Conservation (phyloP, 179 eudicot species). For the Dionaea muscipula region DNA sequence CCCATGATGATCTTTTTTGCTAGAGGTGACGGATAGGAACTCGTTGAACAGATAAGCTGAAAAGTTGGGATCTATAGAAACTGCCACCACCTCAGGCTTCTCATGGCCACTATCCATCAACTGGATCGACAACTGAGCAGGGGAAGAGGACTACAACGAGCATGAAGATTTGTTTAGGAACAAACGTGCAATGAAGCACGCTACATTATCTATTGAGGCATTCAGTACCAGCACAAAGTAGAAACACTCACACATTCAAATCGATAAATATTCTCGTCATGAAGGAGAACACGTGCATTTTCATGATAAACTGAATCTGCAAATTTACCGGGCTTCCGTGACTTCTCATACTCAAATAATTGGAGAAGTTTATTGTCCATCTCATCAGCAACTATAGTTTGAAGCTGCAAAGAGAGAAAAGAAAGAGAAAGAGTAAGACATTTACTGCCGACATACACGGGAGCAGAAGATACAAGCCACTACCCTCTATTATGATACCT, state of each 20-base stretch:
- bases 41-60: slow-evolving; percentile 49
- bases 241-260: slow-evolving; percentile 59
- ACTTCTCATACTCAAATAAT: slow-evolving; percentile 71
- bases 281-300: slow-evolving; percentile 75
- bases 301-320: slow-evolving; percentile 84
- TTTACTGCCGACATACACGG: neutral
- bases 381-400: slow-evolving; percentile 76
- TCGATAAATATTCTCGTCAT: slow-evolving; percentile 79
- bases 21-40: slow-evolving; percentile 31
- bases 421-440: neutral
- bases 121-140: slow-evolving; percentile 51
- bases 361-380: slow-evolving; percentile 76
- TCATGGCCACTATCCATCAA: slow-evolving; percentile 76
- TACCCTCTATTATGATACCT: slow-evolving; percentile 56
- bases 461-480: no score
- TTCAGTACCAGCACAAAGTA: slow-evolving; percentile 1
- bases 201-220: neutral
- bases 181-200: neutral
- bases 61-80: slow-evolving; percentile 61
- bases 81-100: slow-evolving; percentile 66
- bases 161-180: slow-evolving; percentile 11
- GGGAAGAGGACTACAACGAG: slow-evolving; percentile 46
- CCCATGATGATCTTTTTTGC: slow-evolving; percentile 37
- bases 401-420: slow-evolving; percentile 47
- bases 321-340: slow-evolving; percentile 49